These are phyloP conservation scores for Thalassiosira hispida DNA, from an alignment of 352 stramenopile genomes.

Conservation along the genomic window DNA sequence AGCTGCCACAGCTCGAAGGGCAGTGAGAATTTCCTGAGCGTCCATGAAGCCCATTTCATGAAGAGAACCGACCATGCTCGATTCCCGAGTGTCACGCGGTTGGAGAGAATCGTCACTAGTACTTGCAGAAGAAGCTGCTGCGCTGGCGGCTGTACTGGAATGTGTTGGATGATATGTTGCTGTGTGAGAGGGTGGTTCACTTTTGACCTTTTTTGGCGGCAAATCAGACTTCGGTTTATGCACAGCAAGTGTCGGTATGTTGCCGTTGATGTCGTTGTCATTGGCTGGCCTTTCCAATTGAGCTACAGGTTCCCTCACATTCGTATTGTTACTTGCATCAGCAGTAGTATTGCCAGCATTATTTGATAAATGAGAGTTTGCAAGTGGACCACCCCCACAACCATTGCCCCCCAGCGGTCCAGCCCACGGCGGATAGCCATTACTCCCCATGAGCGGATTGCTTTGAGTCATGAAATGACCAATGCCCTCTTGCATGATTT, in stretches of 20 bases:
- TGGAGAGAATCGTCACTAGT: conserved; percentile 23
- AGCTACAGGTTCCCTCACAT: background rate
- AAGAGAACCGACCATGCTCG: conserved; percentile 29
- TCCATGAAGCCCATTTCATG: conserved; percentile 52
- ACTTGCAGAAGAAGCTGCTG: background rate
- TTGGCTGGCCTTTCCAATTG: conserved; percentile 19
- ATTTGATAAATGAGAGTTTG: no score
- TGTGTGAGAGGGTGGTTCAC: conserved; percentile 15
- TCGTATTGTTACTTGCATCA: background rate
- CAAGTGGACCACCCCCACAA: background rate
- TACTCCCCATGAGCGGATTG: background rate
- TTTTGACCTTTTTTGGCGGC: conserved; percentile 24
- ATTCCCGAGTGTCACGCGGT: conserved; percentile 43
- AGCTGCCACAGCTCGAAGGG: conserved; percentile 38
- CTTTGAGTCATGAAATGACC: conserved; percentile 3
- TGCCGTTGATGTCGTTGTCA: background rate
- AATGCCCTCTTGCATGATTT: conserved; percentile 12
- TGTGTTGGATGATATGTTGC: conserved; percentile 16
- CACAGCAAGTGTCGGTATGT: conserved; percentile 1
- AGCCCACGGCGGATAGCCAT: background rate
- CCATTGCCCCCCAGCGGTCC: no score
- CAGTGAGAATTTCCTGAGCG: conserved; percentile 50
- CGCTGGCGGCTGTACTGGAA: background rate
- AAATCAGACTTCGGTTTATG: no score
- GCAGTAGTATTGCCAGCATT: background rate